phyloP scores from a whole-genome alignment of 805 yeast species.

The Candida hispaniensis region DNA sequence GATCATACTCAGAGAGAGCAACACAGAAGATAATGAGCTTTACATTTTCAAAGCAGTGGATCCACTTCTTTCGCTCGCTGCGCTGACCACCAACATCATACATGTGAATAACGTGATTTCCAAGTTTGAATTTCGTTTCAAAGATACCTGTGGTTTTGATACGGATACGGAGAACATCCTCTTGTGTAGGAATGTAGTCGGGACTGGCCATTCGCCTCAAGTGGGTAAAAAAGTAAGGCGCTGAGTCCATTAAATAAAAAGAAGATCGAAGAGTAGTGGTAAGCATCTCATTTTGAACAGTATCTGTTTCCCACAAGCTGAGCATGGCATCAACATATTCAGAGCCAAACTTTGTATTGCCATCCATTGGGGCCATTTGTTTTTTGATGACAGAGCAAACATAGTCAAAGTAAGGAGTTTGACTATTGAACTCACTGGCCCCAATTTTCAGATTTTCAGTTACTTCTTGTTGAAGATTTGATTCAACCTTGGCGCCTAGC shows the following conservation, averaged over 20 bases:
- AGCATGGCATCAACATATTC: conserved; percentile 40
- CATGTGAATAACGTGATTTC: conserved; percentile 51
- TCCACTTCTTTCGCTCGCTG: conserved; percentile 94
- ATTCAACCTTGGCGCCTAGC: conserved; percentile 20
- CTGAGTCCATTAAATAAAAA: conserved; percentile 79
- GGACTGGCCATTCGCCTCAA: conserved; percentile 48
- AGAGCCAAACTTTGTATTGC: conserved; percentile 40
- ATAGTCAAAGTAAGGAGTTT: conserved; percentile 2
- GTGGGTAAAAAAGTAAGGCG: conserved; percentile 55
- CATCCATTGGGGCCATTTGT: conserved; percentile 9
- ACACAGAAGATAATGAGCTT: conserved; percentile 85
- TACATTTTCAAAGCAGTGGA: conserved; percentile 90
- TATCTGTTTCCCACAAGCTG: conserved; percentile 45
- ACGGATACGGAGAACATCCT: conserved; percentile 77
- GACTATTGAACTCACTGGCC: conserved; percentile 1
- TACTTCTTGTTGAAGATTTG: not conserved
- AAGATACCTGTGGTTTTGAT: conserved; percentile 88
- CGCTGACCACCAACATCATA: conserved; percentile 94
- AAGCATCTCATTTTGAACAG: conserved; percentile 43
- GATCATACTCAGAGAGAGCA: conserved; percentile 85
- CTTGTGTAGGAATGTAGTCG: conserved; percentile 58
- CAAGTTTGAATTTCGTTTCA: conserved; percentile 70
- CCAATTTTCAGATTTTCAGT: conserved; percentile 6
- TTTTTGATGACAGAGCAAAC: conserved; percentile 29
- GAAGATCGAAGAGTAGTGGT: conserved; percentile 45